Evolutionary conservation across 23 red algal genomes (phyloP).

Genomic region (Gracilaria vermiculophylla): DNA sequence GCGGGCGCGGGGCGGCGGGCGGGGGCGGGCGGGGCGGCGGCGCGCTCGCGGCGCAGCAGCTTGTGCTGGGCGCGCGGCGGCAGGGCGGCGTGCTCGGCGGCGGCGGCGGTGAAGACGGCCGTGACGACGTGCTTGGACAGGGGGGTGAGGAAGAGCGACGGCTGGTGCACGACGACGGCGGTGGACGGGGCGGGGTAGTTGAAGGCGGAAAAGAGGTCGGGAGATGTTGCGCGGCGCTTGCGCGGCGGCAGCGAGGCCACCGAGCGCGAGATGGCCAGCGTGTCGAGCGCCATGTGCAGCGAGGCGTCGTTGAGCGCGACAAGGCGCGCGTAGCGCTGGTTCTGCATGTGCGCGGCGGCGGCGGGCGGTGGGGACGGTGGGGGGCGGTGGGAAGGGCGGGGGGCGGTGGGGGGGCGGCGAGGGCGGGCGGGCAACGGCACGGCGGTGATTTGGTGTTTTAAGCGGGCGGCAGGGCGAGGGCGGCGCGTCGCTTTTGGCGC

Average conservation of each 20-base stretch:
- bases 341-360: neutral
- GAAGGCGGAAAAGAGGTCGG: neutral
- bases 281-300: conserved; percentile 29
- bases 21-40: neutral
- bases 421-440: neutral
- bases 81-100: neutral
- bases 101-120: neutral
- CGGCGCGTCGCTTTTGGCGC: conserved; percentile 1
- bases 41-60: neutral
- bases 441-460: neutral
- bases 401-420: neutral
- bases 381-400: neutral
- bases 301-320: neutral
- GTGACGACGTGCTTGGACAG: neutral
- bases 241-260: conserved; percentile 15
- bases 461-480: too few relatives aligned
- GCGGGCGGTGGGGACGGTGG: neutral
- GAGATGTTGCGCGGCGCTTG: neutral
- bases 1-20: too few relatives aligned
- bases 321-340: conserved; percentile 34
- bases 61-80: conserved; percentile 13
- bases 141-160: neutral
- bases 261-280: conserved; percentile 19
- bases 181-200: neutral
- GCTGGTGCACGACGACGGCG: neutral